Conservation (phyloP, 1,284 basidiomycete genomes). For the Puccinia polysora region DNA sequence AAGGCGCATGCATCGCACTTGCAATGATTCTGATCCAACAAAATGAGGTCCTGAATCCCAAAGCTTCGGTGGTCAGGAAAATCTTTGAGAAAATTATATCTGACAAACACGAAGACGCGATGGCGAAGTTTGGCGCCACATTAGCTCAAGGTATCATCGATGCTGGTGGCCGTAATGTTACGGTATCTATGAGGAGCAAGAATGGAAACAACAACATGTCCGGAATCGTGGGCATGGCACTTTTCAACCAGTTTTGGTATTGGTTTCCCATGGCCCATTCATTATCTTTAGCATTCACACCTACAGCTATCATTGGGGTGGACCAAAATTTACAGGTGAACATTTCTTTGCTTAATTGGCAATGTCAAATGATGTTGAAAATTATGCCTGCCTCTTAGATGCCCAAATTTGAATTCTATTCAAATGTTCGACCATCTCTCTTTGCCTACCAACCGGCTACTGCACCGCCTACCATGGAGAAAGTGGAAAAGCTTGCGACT, state of each 20-base stretch:
- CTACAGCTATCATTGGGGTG: constrained; percentile 85
- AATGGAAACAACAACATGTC: constrained; percentile 84
- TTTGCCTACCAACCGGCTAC: constrained; percentile 81
- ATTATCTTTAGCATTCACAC: constrained; percentile 81
- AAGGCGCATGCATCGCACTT: constrained; percentile 89
- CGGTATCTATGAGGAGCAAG: constrained; percentile 82
- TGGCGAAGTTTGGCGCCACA: constrained; percentile 92
- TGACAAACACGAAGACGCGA: constrained; percentile 94
- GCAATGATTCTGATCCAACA: constrained; percentile 95
- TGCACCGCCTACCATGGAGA: constrained; percentile 83
- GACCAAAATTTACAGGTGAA: constrained; percentile 74
- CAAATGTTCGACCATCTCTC: constrained; percentile 63
- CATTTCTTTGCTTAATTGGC: constrained; percentile 12
- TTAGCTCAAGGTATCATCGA: constrained; percentile 92
- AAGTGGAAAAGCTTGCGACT: constrained; percentile 79
- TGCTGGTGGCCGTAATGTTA: constrained; percentile 89
- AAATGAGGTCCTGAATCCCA: constrained; percentile 79
- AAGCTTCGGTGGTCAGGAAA: constrained; percentile 70
- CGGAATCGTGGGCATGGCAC: constrained; percentile 87
- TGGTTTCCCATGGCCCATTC: constrained; percentile 98
- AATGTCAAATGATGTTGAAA: not conserved
- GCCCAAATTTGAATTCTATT: constrained; percentile 82
- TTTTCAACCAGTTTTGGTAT: constrained; percentile 99
- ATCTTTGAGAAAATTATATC: constrained; percentile 79
- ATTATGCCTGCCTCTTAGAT: constrained; percentile 57